Evolutionary conservation across 768 basidiomycete genomes (phyloP), one percentile per base, ranked within the genome.

Genomic region (Serendipita sp.): DNA sequence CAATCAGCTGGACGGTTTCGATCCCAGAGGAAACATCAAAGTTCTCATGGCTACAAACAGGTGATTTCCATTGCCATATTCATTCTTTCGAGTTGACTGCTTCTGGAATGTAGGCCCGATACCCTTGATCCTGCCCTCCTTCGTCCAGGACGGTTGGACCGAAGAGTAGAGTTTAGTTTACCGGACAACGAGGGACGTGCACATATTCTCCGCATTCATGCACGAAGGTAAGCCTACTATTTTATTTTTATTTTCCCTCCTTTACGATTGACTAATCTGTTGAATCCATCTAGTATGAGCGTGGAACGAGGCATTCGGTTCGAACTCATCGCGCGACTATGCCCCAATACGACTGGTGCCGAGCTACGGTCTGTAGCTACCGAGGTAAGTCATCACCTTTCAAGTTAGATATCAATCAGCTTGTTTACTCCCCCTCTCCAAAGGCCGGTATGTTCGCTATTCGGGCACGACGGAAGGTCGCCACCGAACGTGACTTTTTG

Each of bases 381-480:
- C 7, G 95, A 99, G 81, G 89, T 88, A 70, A 45, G 78, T 1
- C 24, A 1, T 24, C 24, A 24, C 24, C 24, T 24, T 1, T 24
- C 24, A 24, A 24, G 24, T 24, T 24, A 24, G 1, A 24, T 24
- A 24, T 24, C 18, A 32, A 24, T 24, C 24, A 1, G 24, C 24
- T 1, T 24, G 24, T 24, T 24, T 34, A 34, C 53, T 37, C 28
- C 13, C 13, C 13, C 38, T 10, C 60, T 37, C 45, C 45, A n/a
- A 68, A 90, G 88, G 96, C 96, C 56, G 96, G 96, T n/a, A 98
- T 99, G 96, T 99, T 95, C 76, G 95, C 96, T 1, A 99, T 99
- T 72, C 88, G 96, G 66, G 89, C 92, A 51, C 81, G 96, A 70
- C 81, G 96, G 75, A 98, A 98, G 75, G 92, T 98, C 0, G 93